Conservation (phyloP, 2,329 filamentous ascomycete species). For the Talaromyces sp. region DNA sequence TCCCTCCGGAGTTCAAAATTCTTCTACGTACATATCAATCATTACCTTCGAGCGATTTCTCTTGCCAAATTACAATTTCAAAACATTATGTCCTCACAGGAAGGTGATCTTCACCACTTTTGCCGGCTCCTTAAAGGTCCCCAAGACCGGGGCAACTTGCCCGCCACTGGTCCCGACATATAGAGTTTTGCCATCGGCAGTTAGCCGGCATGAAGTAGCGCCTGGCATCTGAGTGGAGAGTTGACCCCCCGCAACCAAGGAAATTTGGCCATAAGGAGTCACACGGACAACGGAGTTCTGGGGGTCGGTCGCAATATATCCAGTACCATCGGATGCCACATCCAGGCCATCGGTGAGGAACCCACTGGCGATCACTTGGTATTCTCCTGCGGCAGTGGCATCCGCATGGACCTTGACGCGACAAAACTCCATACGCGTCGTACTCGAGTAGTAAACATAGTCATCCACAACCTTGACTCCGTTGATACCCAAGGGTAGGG, state of each 20-base stretch:
- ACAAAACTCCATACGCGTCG: constrained; percentile 24
- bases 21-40: no score
- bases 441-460: constrained; percentile 29
- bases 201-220: constrained; percentile 20
- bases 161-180: constrained; percentile 30
- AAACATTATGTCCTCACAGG: background rate
- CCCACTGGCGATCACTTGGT: constrained; percentile 26
- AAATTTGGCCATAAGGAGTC: constrained; percentile 23
- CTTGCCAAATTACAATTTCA: no score
- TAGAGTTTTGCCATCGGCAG: constrained; percentile 17
- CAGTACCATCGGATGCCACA: constrained; percentile 20
- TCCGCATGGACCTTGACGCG: constrained; percentile 22
- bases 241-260: constrained; percentile 25
- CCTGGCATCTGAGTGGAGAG: constrained; percentile 26
- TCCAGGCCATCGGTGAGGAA: constrained; percentile 28
- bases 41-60: no score
- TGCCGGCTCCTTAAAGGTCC: constrained; percentile 25
- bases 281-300: constrained; percentile 28
- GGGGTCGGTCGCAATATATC: constrained; percentile 19
- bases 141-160: constrained; percentile 26
- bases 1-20: no score
- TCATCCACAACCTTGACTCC: constrained; percentile 16
- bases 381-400: constrained; percentile 19
- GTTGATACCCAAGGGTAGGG: constrained; percentile 26
- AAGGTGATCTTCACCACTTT: constrained; percentile 24